phyloP scores from a whole-genome alignment of 225 moss, liverwort and hornwort species.

The Antitrichia curtipendula region DNA sequence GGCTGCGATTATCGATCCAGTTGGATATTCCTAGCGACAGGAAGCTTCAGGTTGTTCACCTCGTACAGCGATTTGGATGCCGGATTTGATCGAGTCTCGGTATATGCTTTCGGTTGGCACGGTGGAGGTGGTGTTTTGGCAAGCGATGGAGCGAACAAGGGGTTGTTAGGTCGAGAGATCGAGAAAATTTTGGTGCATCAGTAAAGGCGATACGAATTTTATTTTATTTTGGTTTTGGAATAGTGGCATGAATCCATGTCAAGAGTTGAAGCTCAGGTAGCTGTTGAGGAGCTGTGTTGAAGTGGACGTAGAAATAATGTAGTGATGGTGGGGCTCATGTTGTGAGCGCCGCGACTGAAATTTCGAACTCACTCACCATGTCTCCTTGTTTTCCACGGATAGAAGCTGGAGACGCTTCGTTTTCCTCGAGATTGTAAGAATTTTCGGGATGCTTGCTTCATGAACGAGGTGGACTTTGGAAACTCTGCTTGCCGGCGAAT shows the following conservation, averaged over 20 bases:
- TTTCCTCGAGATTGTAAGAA: neutral
- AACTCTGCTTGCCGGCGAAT: neutral
- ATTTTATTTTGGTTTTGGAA: neutral
- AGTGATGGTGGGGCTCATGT: neutral
- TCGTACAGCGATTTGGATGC: neutral
- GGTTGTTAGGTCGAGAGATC: neutral
- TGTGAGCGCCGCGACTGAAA: neutral
- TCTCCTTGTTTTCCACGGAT: slow-evolving; percentile 30
- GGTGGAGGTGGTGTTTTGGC: neutral
- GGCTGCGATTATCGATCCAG: neutral
- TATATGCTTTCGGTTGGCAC: neutral
- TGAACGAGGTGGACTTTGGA: neutral
- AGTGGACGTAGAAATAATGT: neutral
- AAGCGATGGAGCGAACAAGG: neutral
- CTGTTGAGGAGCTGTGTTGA: neutral
- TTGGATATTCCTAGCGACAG: neutral
- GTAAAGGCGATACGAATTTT: neutral
- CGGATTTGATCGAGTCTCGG: neutral
- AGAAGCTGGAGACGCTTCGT: neutral
- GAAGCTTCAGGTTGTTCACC: neutral
- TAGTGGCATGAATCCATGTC: neutral
- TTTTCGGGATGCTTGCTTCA: neutral
- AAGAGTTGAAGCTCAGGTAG: neutral
- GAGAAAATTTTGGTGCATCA: neutral
- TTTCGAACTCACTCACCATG: neutral